A percentile compares a stretch with the other conserved stretches of the same genome.
Evolutionary conservation across 2,329 filamentous ascomycete genomes (phyloP).

Genomic region (Xylariaceae sp.): DNA sequence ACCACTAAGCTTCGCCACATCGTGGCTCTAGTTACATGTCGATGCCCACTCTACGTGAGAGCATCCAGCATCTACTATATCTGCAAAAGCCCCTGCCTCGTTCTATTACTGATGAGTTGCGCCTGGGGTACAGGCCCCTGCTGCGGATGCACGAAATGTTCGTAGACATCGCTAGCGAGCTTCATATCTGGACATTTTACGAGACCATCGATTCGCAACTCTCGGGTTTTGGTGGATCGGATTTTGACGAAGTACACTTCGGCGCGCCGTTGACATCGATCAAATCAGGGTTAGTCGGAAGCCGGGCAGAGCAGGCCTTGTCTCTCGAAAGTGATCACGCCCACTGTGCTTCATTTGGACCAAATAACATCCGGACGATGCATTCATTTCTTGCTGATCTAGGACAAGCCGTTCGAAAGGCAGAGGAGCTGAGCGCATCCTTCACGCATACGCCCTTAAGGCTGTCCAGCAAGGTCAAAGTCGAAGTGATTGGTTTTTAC

Average conservation of each 20-base stretch:
- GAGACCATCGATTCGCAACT: slow-evolving; percentile 64
- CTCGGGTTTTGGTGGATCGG: slow-evolving; percentile 44
- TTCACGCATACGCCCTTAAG: slow-evolving; percentile 49
- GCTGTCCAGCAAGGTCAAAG: slow-evolving; percentile 55
- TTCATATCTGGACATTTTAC: slow-evolving; percentile 65
- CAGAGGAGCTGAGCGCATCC: slow-evolving; percentile 38
- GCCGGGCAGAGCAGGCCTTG: slow-evolving; percentile 54
- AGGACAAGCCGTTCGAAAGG: slow-evolving; percentile 41
- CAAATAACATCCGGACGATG: slow-evolving; percentile 52
- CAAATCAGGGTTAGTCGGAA: slow-evolving; percentile 55
- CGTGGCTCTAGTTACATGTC: slow-evolving; percentile 66
- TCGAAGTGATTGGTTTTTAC: slow-evolving; percentile 64
- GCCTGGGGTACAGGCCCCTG: slow-evolving; percentile 52
- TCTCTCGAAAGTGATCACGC: slow-evolving; percentile 59
- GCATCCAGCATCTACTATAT: slow-evolving; percentile 56
- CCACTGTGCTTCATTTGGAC: slow-evolving; percentile 57
- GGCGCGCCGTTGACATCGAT: slow-evolving; percentile 62
- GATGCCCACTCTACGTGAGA: slow-evolving; percentile 56
- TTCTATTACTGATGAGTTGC: slow-evolving; percentile 54
- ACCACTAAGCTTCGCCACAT: slow-evolving; percentile 56
- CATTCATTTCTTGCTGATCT: slow-evolving; percentile 43
- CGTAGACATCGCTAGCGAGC: slow-evolving; percentile 57
- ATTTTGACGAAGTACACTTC: slow-evolving; percentile 54
- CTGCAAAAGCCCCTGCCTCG: slow-evolving; percentile 54
- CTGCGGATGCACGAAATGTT: slow-evolving; percentile 58